Evolutionary conservation across 169 alveolate genomes (phyloP).

Genomic region (Babesia divergens): DNA sequence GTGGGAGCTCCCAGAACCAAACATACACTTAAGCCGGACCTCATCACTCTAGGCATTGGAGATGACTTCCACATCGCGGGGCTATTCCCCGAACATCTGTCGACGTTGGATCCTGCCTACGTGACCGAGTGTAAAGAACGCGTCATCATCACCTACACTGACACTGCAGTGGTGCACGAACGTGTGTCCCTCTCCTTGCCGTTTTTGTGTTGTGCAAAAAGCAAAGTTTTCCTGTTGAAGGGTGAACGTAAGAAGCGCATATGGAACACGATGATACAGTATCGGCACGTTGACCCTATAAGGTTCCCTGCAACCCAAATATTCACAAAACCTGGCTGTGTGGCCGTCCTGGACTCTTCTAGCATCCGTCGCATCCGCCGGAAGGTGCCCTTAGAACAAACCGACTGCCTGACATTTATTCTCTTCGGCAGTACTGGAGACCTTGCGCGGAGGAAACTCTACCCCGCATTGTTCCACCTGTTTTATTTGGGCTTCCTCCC

Average conservation of each 20-base stretch:
- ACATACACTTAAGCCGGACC: conserved; percentile 34
- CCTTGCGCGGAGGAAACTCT: conserved; percentile 47
- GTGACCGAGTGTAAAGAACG: conserved; percentile 50
- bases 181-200: conserved; percentile 53
- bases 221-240: conserved; percentile 58
- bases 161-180: conserved; percentile 54
- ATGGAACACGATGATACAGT: conserved; percentile 66
- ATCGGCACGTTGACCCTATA: conserved; percentile 61
- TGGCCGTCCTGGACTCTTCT: conserved; percentile 61
- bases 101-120: conserved; percentile 46
- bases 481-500: conserved; percentile 65
- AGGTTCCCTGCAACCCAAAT: conserved; percentile 67
- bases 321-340: conserved; percentile 66
- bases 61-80: conserved; percentile 68
- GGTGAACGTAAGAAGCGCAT: conserved; percentile 65
- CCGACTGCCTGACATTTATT: conserved; percentile 49
- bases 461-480: conserved; percentile 64
- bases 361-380: conserved; percentile 44
- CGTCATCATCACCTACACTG: conserved; percentile 61
- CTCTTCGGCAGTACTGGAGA: conserved; percentile 64
- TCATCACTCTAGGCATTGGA: conserved; percentile 64
- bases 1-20: conserved; percentile 2
- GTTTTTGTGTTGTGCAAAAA: conserved; percentile 55
- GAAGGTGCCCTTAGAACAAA: conserved; percentile 37
- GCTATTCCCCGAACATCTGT: conserved; percentile 60